A percentile compares a stretch with the other conserved stretches of the same genome.
These are phyloP conservation scores for Conticribra weissflogii DNA, from an alignment of 108 stramenopile species.

Conservation along the genomic window DNA sequence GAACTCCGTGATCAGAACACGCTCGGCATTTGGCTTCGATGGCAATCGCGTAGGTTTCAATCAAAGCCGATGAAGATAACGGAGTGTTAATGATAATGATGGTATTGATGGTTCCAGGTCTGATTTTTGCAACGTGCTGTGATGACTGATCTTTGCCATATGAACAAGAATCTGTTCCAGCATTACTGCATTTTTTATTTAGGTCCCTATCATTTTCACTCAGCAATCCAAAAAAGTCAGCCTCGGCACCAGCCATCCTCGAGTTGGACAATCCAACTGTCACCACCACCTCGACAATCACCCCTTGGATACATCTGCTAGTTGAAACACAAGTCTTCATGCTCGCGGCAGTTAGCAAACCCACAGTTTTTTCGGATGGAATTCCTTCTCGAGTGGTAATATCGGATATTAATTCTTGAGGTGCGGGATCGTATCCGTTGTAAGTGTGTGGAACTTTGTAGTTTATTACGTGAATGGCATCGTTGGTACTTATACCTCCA, in stretches of 20 bases:
- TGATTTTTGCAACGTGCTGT: too few relatives aligned
- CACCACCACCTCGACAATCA: conserved; percentile 49
- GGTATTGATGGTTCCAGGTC: conserved; percentile 55
- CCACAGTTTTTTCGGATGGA: conserved; percentile 23
- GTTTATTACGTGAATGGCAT: conserved; percentile 28
- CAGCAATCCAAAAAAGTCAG: conserved; percentile 44
- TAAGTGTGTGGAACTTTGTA: conserved; percentile 49
- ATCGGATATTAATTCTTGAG: conserved; percentile 9
- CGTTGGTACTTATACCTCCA: neutral
- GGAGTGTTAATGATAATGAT: conserved; percentile 43
- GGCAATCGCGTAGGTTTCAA: conserved; percentile 60
- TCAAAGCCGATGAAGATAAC: conserved; percentile 24
- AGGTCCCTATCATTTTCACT: conserved; percentile 5
- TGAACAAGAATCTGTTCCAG: neutral
- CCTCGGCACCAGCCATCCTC: conserved; percentile 45
- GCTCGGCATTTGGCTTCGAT: conserved; percentile 55
- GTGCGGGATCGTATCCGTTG: conserved; percentile 41
- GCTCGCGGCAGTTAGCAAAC: conserved; percentile 54
- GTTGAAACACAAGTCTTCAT: conserved; percentile 43
- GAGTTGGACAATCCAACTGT: conserved; percentile 59
- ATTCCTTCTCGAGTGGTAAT: conserved; percentile 13
- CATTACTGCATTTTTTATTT: neutral
- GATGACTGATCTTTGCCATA: too few relatives aligned
- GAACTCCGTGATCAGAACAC: conserved; percentile 26
- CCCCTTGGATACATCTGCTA: conserved; percentile 15